A percentile compares a stretch with the other conserved stretches of the same genome.
phyloP scores from a whole-genome alignment of 1,284 basidiomycete genomes.

The Uromyces viciae-fabae region DNA sequence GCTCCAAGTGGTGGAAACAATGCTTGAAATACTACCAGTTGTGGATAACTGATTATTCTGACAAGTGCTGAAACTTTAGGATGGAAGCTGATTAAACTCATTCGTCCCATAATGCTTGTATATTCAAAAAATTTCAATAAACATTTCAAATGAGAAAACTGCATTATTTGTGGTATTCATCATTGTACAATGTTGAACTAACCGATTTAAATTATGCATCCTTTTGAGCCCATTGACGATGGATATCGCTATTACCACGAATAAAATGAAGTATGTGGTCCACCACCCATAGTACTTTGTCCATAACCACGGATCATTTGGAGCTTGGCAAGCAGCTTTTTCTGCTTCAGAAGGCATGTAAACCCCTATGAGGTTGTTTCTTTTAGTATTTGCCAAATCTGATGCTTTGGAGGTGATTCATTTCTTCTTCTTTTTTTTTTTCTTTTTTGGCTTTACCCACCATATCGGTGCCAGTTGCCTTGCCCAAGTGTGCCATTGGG shows the following conservation, averaged over 20 bases:
- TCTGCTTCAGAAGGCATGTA: conserved; percentile 24
- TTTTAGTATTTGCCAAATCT: background rate
- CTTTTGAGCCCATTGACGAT: conserved; percentile 39
- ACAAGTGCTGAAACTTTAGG: conserved; percentile 28
- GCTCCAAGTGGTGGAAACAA: conserved; percentile 30
- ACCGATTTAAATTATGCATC: conserved; percentile 37
- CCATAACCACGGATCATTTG: conserved; percentile 32
- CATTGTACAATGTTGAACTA: no score
- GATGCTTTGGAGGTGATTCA: background rate
- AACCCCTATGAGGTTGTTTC: background rate
- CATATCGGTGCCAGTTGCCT: conserved; percentile 31
- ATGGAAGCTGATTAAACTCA: conserved; percentile 16
- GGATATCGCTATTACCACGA: conserved; percentile 9
- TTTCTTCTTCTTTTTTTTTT: background rate
- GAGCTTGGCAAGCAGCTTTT: conserved; percentile 31
- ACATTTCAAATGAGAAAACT: background rate
- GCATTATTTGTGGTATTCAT: no score
- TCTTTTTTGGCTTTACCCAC: background rate
- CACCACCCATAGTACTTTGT: conserved; percentile 37
- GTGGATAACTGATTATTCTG: conserved; percentile 33
- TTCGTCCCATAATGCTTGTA: conserved; percentile 16
- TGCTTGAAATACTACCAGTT: background rate
- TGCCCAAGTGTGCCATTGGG: conserved; percentile 39
- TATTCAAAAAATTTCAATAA: background rate
- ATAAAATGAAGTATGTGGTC: conserved; percentile 36